Base-by-base conservation (phyloP, 1,139 yeast species). In the Wickerhamomyces sp. region DNA sequence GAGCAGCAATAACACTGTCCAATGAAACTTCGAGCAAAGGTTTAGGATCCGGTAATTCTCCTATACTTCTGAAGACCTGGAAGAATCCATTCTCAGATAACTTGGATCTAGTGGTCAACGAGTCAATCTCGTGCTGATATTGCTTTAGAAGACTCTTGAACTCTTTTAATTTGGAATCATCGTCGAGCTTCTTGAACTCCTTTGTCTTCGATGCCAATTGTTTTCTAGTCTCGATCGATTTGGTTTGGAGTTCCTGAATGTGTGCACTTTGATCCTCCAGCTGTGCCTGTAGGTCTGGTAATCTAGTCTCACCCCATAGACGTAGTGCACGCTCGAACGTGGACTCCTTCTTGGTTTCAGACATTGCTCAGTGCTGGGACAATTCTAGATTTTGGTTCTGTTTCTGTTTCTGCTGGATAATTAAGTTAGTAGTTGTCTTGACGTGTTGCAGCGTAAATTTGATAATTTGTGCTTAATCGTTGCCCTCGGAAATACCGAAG, bases 31-130 rank as follows among this genome's bases (percentile, higher is more conserved):
- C 87, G 38, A 89, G 62, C 31, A 89, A 60, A 3, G 96, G 95
- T 41, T 72, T 73, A 4, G 97, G 97, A 59, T 91, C 96, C 0
- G 97, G 96, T 0, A 95, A 91, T 53, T 89, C 96, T 3, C 88
- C 86, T 12, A 91, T 63, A 18, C 75, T 64, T 39, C 88, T 68
- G 62, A 89, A 89, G 19, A 86, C 66, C 16, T 78, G 78, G 58
- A 88, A 75, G 52, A 91, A 82, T 31, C 78, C 69, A 24, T 70
- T 67, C 53, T 91, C 97, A 2, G 85, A 78, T 32, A 61, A 67
- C 54, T 88, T 87, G 43, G 86, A 78, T 47, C 91, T 76, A 47
- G 75, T 77, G 4, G 96, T 86, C 45, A 91, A 66, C 28, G 69
- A 65, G 55, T 91, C 98, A 50, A 91, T 84, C 55, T 88, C 96